Evolutionary conservation across 2,329 filamentous ascomycete genomes (phyloP).

Genomic region (Aspergillus jensenii): DNA sequence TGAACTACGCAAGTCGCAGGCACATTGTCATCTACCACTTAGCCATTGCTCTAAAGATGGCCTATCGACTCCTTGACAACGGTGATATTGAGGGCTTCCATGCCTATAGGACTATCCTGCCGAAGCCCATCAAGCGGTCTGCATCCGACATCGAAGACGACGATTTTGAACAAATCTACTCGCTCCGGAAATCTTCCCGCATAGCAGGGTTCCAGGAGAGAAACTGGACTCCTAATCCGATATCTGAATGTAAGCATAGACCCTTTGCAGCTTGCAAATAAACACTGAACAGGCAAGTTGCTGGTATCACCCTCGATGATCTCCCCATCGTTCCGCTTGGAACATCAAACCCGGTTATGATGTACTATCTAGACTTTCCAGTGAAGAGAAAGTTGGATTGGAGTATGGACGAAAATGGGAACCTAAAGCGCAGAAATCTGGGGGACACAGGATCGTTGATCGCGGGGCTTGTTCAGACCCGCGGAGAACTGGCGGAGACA

Average conservation of each 20-base stretch:
- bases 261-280: not conserved
- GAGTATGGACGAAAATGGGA: not conserved
- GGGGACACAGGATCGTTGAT: not conserved
- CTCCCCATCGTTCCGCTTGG: not conserved
- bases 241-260: not conserved
- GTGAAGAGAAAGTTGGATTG: not conserved
- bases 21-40: not conserved
- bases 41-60: not conserved
- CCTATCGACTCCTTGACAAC: not conserved
- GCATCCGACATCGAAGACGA: not conserved
- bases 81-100: not conserved
- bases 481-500: not conserved
- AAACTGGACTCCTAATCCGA: not conserved
- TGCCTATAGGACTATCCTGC: not conserved
- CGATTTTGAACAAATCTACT: not conserved
- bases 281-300: not conserved
- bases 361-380: not conserved
- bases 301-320: not conserved
- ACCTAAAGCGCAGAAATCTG: not conserved
- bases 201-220: not conserved
- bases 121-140: not conserved
- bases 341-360: not conserved
- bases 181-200: not conserved
- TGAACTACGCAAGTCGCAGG: not conserved
- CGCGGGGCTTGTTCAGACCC: not conserved